These are phyloP conservation scores for Phellinidium pouzarii DNA, from an alignment of 1,284 basidiomycete species.

Conservation along the genomic window DNA sequence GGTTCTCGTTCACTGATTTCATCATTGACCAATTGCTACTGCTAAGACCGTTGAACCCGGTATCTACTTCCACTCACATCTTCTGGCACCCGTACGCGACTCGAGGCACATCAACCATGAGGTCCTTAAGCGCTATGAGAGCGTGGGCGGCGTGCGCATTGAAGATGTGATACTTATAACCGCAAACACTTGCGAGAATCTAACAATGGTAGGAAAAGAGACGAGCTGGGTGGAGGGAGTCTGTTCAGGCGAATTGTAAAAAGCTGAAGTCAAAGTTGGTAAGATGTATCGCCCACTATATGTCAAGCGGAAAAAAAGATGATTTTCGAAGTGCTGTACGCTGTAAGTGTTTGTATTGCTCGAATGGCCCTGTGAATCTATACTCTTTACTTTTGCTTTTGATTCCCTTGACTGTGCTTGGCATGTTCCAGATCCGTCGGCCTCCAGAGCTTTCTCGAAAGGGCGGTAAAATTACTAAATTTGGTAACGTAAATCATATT, in stretches of 20 bases:
- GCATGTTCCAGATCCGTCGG: no score
- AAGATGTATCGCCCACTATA: not conserved
- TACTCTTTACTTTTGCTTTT: no score
- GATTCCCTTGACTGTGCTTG: no score
- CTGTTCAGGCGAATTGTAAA: conserved; percentile 56
- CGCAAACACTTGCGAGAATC: conserved; percentile 59
- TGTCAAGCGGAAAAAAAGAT: not conserved
- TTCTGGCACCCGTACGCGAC: conserved; percentile 61
- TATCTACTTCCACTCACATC: conserved; percentile 77
- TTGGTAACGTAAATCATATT: no score
- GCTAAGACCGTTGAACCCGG: conserved; percentile 81
- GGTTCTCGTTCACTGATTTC: conserved; percentile 18
- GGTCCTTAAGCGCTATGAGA: conserved; percentile 65
- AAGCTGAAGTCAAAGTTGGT: not conserved
- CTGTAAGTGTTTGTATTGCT: no score
- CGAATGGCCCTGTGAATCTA: no score
- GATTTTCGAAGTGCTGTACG: no score
- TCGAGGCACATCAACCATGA: conserved; percentile 68
- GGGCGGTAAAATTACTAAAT: no score
- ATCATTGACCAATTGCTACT: not conserved
- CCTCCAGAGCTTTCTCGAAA: no score
- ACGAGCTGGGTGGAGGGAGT: conserved; percentile 72
- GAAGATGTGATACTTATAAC: conserved; percentile 84
- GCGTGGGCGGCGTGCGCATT: conserved; percentile 83
- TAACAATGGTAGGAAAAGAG: conserved; percentile 77